phyloP scores from a whole-genome alignment of 2,329 filamentous ascomycete genomes.

The Davidsoniella australis region DNA sequence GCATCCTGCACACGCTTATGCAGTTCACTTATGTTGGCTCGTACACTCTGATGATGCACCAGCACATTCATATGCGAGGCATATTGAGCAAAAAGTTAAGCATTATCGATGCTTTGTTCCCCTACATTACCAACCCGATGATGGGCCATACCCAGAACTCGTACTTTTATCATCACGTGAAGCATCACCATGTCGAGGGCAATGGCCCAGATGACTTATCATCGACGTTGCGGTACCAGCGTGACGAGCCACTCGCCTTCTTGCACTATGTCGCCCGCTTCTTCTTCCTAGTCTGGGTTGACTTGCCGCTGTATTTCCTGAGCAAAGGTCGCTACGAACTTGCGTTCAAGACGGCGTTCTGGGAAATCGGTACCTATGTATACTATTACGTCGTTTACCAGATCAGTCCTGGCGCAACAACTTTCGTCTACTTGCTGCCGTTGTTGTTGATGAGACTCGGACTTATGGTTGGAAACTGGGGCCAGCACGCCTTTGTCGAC shows the following conservation, averaged over 20 bases:
- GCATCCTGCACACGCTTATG: conserved; percentile 45
- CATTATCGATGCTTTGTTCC: conserved; percentile 47
- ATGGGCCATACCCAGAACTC: conserved; percentile 77
- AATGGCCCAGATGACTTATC: conserved; percentile 29
- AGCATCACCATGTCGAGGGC: conserved; percentile 52
- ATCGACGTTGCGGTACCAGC: conserved; percentile 59
- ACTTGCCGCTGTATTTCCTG: conserved; percentile 58
- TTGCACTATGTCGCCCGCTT: conserved; percentile 58
- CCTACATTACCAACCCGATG: conserved; percentile 57
- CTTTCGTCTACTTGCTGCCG: conserved; percentile 51
- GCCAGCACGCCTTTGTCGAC: conserved; percentile 68
- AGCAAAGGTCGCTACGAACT: conserved; percentile 38
- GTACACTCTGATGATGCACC: conserved; percentile 70
- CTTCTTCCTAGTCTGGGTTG: conserved; percentile 55
- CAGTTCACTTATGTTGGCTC: conserved; percentile 52
- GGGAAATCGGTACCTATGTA: conserved; percentile 41
- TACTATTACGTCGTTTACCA: conserved; percentile 33
- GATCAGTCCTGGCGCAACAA: conserved; percentile 36
- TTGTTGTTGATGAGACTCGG: conserved; percentile 49
- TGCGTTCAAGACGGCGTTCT: conserved; percentile 39
- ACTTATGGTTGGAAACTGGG: conserved; percentile 73
- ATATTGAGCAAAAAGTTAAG: conserved; percentile 39
- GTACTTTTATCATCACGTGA: conserved; percentile 74
- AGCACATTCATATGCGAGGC: conserved; percentile 66
- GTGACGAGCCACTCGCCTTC: conserved; percentile 50